These are phyloP conservation scores for Trichocomaceae sp. DNA, from an alignment of 2,329 filamentous ascomycete genomes.

Conservation along the genomic window DNA sequence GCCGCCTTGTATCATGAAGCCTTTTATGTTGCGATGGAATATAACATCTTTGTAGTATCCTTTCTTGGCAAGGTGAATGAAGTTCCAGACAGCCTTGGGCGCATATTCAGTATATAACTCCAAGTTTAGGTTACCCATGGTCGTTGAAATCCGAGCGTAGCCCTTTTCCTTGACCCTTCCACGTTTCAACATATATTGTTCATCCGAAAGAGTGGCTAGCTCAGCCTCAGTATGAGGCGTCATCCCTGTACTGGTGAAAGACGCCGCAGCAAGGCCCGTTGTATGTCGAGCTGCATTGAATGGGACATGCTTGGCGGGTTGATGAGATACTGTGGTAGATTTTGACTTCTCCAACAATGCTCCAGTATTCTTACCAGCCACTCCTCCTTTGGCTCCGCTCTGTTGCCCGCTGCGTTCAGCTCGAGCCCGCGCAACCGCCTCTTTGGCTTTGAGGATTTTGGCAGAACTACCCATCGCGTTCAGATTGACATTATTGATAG, in stretches of 20 bases:
- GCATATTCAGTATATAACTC: slow-evolving; percentile 88
- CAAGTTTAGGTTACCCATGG: slow-evolving; percentile 73
- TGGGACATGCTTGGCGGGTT: slow-evolving; percentile 41
- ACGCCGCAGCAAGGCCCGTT: slow-evolving; percentile 82
- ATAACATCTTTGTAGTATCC: slow-evolving; percentile 79
- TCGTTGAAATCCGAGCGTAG: slow-evolving; percentile 85
- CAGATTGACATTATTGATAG: slow-evolving; percentile 64
- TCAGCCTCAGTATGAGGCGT: slow-evolving; percentile 87
- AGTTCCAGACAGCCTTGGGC: slow-evolving; percentile 95
- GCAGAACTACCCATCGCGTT: slow-evolving; percentile 68
- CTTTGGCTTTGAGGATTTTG: slow-evolving; percentile 86
- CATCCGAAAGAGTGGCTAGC: slow-evolving; percentile 77
- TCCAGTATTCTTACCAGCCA: slow-evolving; percentile 1
- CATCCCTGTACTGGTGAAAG: slow-evolving; percentile 89
- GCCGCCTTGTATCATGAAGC: slow-evolving; percentile 97
- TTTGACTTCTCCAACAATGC: slow-evolving; percentile 3
- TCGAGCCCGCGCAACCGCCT: slow-evolving; percentile 85
- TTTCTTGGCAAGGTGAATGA: slow-evolving; percentile 76
- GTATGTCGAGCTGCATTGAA: slow-evolving; percentile 88
- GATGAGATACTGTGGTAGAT: slow-evolving; percentile 16
- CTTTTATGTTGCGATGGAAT: slow-evolving; percentile 90
- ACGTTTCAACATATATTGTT: slow-evolving; percentile 94
- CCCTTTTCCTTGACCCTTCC: slow-evolving; percentile 83
- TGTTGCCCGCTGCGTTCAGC: slow-evolving; percentile 57
- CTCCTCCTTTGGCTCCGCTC: slow-evolving; percentile 20